phyloP scores from a whole-genome alignment of 768 basidiomycete genomes.

The Pilatotrama ljubarskyi region DNA sequence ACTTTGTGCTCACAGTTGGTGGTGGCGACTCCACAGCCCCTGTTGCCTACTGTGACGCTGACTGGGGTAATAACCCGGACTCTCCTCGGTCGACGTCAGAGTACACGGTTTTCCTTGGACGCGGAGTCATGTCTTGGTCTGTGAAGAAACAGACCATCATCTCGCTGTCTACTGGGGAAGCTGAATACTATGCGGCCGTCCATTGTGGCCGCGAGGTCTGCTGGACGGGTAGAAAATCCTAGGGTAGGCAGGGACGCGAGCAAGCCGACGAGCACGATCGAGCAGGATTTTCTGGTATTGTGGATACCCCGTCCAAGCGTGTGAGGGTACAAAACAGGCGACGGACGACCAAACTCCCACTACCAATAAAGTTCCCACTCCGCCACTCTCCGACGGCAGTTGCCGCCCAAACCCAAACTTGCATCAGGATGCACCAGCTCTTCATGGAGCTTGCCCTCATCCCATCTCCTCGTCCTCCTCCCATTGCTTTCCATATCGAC shows the following conservation, averaged over 20 bases:
- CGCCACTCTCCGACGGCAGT: too few species aligned
- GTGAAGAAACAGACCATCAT: slow-evolving; percentile 40
- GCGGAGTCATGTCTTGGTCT: slow-evolving; percentile 42
- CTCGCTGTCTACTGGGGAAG: slow-evolving; percentile 42
- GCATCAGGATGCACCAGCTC: slow-evolving; percentile 17
- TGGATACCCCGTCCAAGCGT: too few species aligned
- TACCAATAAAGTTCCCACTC: too few species aligned
- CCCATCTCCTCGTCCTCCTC: slow-evolving; percentile 14
- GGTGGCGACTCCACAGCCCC: neutral
- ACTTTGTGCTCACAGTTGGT: slow-evolving; percentile 11
- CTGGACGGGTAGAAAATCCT: too few species aligned
- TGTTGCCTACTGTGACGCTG: slow-evolving; percentile 4
- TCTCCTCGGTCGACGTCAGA: slow-evolving; percentile 28
- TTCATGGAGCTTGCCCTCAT: neutral
- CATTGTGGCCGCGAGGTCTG: slow-evolving; percentile 36
- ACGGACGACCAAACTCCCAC: too few species aligned
- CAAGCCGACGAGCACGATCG: too few species aligned
- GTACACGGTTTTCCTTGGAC: slow-evolving; percentile 32
- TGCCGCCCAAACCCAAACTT: too few species aligned
- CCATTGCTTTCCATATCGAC: slow-evolving; percentile 34
- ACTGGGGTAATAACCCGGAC: neutral
- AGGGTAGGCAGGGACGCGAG: too few species aligned
- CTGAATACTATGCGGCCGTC: slow-evolving; percentile 42
- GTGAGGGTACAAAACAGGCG: too few species aligned
- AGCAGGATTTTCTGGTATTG: too few species aligned